Percentiles rank a stretch among this genome's conserved stretches.
phyloP scores from a whole-genome alignment of 345 rosid genomes.

The Adansonia digitata region DNA sequence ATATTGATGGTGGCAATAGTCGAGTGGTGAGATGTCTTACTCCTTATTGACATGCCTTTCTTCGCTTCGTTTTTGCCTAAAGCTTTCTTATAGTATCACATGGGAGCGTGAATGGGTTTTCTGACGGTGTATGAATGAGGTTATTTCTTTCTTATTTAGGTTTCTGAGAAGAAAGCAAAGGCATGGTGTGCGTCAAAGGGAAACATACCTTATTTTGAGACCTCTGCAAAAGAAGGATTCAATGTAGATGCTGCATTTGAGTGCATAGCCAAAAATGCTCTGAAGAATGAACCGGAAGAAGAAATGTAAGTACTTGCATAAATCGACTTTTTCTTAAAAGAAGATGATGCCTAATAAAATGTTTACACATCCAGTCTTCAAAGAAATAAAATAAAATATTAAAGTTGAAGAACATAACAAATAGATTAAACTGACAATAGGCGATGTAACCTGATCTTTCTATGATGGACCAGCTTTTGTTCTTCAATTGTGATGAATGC shows the following conservation, averaged over 20 bases:
- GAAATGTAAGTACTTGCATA: constrained; percentile 54
- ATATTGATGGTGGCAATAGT: constrained; percentile 84
- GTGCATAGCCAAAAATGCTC: constrained; percentile 82
- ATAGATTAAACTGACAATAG: neutral
- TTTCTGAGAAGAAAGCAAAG: constrained; percentile 83
- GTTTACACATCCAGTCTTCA: neutral
- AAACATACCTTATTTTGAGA: constrained; percentile 87
- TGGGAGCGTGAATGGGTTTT: neutral
- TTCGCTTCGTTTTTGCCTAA: neutral
- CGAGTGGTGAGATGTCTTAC: constrained; percentile 58
- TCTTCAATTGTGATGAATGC: neutral
- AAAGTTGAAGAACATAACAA: too few relatives aligned
- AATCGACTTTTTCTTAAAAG: neutral
- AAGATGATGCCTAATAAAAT: neutral
- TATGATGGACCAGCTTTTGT: neutral
- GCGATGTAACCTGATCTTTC: neutral
- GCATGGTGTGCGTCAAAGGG: constrained; percentile 96
- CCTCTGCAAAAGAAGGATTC: constrained; percentile 91
- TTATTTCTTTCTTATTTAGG: constrained; percentile 33
- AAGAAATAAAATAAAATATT: neutral
- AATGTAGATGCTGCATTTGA: constrained; percentile 88
- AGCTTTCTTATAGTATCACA: neutral
- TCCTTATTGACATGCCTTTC: neutral
- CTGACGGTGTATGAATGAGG: neutral
- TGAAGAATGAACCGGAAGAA: constrained; percentile 86